Evolutionary conservation across 2,329 filamentous ascomycete species (phyloP).

Genomic region (Aspergillus alliaceus): DNA sequence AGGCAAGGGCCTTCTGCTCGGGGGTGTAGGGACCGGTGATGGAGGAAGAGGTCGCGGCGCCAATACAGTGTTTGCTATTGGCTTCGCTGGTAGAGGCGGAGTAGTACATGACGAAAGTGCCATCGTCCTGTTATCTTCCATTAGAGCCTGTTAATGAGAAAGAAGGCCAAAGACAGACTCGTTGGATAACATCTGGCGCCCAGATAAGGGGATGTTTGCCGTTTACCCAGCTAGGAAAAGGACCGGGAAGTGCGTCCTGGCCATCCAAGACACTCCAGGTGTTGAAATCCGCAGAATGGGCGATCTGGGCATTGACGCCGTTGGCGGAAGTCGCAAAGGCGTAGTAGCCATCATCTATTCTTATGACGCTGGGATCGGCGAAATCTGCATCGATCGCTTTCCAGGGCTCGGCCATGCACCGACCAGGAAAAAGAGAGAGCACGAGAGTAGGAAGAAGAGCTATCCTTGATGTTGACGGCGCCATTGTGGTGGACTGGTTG

Average conservation of each 20-base stretch:
- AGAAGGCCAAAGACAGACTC: slow-evolving; percentile 26
- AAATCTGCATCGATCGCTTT: slow-evolving; percentile 47
- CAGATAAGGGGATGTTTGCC: slow-evolving; percentile 50
- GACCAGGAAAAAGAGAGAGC: not conserved
- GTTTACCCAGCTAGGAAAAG: slow-evolving; percentile 49
- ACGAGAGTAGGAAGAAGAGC: not conserved
- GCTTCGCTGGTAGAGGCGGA: slow-evolving; percentile 39
- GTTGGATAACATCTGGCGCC: slow-evolving; percentile 58
- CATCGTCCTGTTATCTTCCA: slow-evolving; percentile 27
- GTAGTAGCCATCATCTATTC: slow-evolving; percentile 52
- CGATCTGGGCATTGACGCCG: slow-evolving; percentile 54
- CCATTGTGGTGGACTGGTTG: not conserved
- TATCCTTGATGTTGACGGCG: not conserved
- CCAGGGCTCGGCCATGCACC: slow-evolving; percentile 15
- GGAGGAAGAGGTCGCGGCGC: slow-evolving; percentile 49
- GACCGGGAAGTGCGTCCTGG: slow-evolving; percentile 51
- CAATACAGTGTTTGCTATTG: slow-evolving; percentile 54
- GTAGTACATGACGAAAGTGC: slow-evolving; percentile 58
- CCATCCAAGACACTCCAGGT: slow-evolving; percentile 49
- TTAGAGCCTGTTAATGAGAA: not conserved
- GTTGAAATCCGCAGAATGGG: slow-evolving; percentile 47
- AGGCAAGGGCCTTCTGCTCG: slow-evolving; percentile 48
- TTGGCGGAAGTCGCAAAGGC: slow-evolving; percentile 55
- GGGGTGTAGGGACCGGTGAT: slow-evolving; percentile 53
- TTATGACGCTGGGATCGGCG: slow-evolving; percentile 55